Conservation (phyloP, 2,329 filamentous ascomycete species). For the Epichloe sp. region DNA sequence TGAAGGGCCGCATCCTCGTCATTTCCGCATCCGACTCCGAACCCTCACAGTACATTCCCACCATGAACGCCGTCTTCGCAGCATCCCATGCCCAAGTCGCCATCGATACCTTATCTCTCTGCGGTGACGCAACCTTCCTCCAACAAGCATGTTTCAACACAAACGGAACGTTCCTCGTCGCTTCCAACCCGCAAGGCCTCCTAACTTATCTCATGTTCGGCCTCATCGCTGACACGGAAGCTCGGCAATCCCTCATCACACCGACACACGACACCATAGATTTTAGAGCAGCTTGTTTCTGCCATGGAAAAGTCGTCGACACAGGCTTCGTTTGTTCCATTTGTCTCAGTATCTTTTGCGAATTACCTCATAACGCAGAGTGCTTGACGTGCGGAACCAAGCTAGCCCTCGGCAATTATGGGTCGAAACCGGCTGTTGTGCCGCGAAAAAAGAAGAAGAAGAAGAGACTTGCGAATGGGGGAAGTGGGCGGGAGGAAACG, state of each 20-base stretch:
- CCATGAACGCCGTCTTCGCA: conserved; percentile 97
- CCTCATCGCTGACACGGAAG: conserved; percentile 55
- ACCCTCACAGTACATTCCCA: conserved; percentile 87
- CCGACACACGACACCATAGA: conserved; percentile 81
- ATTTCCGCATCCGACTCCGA: conserved; percentile 75
- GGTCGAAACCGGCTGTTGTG: conserved; percentile 63
- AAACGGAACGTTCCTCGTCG: conserved; percentile 40
- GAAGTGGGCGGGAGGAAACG: conserved; percentile 39
- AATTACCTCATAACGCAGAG: conserved; percentile 44
- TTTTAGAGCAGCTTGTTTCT: conserved; percentile 97
- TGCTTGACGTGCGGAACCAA: conserved; percentile 77
- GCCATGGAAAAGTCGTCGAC: conserved; percentile 81
- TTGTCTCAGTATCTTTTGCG: conserved; percentile 87
- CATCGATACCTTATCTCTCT: conserved; percentile 81
- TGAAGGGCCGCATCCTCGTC: conserved; percentile 61
- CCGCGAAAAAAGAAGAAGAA: conserved; percentile 63
- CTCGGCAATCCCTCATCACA: conserved; percentile 51
- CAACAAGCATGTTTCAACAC: conserved; percentile 71
- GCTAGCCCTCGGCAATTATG: conserved; percentile 63
- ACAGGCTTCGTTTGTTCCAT: conserved; percentile 93
- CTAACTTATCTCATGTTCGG: conserved; percentile 92
- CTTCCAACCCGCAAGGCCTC: conserved; percentile 52
- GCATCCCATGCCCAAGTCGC: conserved; percentile 78
- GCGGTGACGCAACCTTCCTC: conserved; percentile 77
- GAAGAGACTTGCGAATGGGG: conserved; percentile 45